Percentiles rank a stretch among this genome's conserved stretches.
phyloP scores from a whole-genome alignment of 2,329 filamentous ascomycete species.

The Aspergillus fructus region DNA sequence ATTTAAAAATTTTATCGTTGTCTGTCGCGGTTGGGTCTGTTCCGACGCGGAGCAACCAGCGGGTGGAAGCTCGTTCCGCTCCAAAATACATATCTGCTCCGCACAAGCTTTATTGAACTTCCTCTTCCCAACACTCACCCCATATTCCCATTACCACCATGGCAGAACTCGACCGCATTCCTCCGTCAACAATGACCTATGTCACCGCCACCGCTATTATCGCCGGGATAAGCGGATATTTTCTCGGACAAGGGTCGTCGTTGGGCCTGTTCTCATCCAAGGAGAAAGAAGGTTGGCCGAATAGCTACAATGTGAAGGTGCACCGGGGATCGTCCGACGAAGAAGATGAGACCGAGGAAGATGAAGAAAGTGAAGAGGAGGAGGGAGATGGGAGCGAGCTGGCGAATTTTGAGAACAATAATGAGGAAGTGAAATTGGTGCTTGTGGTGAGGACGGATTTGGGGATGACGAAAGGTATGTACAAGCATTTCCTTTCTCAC shows the following conservation, averaged over 20 bases:
- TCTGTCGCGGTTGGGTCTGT: not conserved
- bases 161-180: constrained; percentile 40
- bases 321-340: constrained; percentile 45
- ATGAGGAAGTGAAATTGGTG: constrained; percentile 90
- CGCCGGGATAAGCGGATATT: constrained; percentile 73
- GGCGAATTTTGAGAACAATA: constrained; percentile 51
- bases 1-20: too few relatives aligned
- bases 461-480: constrained; percentile 89
- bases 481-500: constrained; percentile 19
- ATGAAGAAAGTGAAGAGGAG: constrained; percentile 67
- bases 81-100: not conserved
- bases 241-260: constrained; percentile 62
- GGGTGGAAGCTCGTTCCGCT: not conserved
- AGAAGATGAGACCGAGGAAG: constrained; percentile 41
- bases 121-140: not conserved
- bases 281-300: constrained; percentile 49
- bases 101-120: not conserved
- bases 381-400: constrained; percentile 57
- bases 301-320: constrained; percentile 54
- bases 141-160: constrained; percentile 21
- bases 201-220: constrained; percentile 73
- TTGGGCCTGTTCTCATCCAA: constrained; percentile 62
- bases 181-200: constrained; percentile 58
- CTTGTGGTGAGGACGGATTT: constrained; percentile 90
- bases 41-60: not conserved